Base-by-base conservation (phyloP, 1,284 basidiomycete genomes). In the Cryptococcus floricola region DNA sequence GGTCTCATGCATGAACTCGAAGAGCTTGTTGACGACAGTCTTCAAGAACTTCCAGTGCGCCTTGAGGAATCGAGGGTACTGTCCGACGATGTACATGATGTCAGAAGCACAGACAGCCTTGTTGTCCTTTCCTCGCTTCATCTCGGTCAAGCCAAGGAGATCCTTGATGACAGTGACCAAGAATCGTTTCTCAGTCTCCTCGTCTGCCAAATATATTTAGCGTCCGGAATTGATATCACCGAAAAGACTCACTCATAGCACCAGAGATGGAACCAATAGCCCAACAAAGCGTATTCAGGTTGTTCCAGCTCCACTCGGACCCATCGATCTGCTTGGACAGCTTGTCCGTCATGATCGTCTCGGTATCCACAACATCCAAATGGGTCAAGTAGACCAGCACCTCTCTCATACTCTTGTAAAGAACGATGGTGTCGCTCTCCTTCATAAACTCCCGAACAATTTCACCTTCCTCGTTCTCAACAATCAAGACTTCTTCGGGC, bases 41-140 rank as follows among this genome's bases (percentile, higher is more conserved):
- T 99, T 99, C 74, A 99, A 80, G 85, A 99, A 99, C 80, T 98
- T 98, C 96, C 96, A 99, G 76, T 99, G 96, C 23, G 96, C 96
- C 77, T 98, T 98, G 71, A 99, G 85, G 86, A 98, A 99, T 37
- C 96, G 87, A 50, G 96, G 96, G 74, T 99, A 99, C 79, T 99
- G 96, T 51, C 96, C 96, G 66, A 99, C 96, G 70, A 98, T 99
- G 78, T 99, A 99, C 96, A 99, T 99, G 80, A 99, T 99, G 75
- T 98, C 93, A 42, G 95, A 98, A 2, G 96, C 96, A 60, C 98
- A 96, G 59, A 98, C 94, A 1, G 96, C 96, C 77, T 99, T 99
- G 84, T 99, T 98, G 80, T 99, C 96, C 78, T 98, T 98, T 50
- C 96, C 96, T 52, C 95, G 88, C 80, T 98, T 98, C 80, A 97